These are phyloP conservation scores for Halophytophthora polymorphica DNA, from an alignment of 352 stramenopile genomes.

Conservation along the genomic window DNA sequence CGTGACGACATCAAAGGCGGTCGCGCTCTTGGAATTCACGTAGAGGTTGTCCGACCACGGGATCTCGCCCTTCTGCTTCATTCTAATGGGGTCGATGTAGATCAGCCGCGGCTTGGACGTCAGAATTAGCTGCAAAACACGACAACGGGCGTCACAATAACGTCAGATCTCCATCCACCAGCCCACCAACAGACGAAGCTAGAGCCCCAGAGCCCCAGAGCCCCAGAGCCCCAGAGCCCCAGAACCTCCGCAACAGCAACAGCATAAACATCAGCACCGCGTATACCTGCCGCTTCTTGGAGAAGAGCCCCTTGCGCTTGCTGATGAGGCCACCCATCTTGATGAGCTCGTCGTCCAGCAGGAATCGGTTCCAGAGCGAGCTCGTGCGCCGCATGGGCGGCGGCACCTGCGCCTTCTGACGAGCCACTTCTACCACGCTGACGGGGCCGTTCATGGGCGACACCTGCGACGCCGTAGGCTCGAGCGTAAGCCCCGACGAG, in stretches of 20 bases:
- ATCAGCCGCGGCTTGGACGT: conserved; percentile 85
- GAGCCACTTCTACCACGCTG: conserved; percentile 75
- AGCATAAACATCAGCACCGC: conserved; percentile 1
- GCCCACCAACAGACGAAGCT: too few relatives aligned
- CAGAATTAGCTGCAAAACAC: conserved; percentile 56
- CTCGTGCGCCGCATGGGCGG: conserved; percentile 65
- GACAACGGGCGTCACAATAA: too few relatives aligned
- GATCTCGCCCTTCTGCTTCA: conserved; percentile 89
- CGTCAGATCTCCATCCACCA: too few relatives aligned
- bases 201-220: too few relatives aligned
- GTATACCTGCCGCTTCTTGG: conserved; percentile 81
- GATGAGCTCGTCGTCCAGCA: conserved; percentile 87
- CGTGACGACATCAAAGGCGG: conserved; percentile 85
- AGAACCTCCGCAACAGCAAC: background rate
- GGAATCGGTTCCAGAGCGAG: conserved; percentile 83
- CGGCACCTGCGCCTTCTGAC: conserved; percentile 68
- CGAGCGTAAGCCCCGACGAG: conserved; percentile 73
- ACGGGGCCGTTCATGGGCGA: conserved; percentile 26
- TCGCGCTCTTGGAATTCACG: conserved; percentile 82
- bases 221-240: too few relatives aligned
- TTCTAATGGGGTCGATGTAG: conserved; percentile 90
- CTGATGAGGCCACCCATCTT: conserved; percentile 83
- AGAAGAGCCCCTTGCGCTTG: conserved; percentile 88
- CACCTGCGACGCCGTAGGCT: conserved; percentile 45
- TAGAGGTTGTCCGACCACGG: conserved; percentile 85